Conservation (phyloP, 495 filamentous ascomycete genomes). For the Echria macrotheca region DNA sequence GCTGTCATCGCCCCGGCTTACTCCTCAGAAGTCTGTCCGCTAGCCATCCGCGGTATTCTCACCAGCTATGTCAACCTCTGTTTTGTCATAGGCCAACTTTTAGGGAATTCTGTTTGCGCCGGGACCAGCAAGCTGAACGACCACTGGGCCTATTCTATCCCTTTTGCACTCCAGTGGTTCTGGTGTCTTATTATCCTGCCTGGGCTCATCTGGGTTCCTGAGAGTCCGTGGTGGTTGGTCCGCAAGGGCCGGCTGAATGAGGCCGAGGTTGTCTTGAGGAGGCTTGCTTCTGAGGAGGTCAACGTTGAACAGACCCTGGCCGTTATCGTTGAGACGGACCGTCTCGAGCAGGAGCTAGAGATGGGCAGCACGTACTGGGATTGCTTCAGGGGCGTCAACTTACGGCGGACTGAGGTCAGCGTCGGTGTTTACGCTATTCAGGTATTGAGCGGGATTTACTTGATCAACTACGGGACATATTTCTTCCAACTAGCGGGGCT, state of each 20-base stretch:
- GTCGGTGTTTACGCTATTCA: slow-evolving; percentile 48
- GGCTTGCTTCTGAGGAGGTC: slow-evolving; percentile 37
- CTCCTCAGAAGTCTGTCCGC: slow-evolving; percentile 57
- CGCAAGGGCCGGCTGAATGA: slow-evolving; percentile 49
- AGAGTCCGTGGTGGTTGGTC: slow-evolving; percentile 60
- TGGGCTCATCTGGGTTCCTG: slow-evolving; percentile 53
- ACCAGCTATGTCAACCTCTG: slow-evolving; percentile 60
- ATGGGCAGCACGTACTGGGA: slow-evolving; percentile 51
- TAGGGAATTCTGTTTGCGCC: slow-evolving; percentile 50
- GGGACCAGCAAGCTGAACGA: slow-evolving; percentile 37
- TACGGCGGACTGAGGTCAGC: slow-evolving; percentile 53
- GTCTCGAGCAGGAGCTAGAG: slow-evolving; percentile 54
- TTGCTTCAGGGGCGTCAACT: slow-evolving; percentile 50
- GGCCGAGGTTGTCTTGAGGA: slow-evolving; percentile 41
- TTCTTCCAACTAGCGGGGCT: slow-evolving; percentile 62
- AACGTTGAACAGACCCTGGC: slow-evolving; percentile 40
- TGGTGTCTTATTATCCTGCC: slow-evolving; percentile 57
- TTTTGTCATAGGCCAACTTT: slow-evolving; percentile 61
- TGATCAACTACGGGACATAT: slow-evolving; percentile 57
- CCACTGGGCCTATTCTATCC: slow-evolving; percentile 52
- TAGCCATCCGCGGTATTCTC: slow-evolving; percentile 50
- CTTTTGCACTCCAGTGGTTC: slow-evolving; percentile 61
- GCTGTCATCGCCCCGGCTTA: slow-evolving; percentile 56
- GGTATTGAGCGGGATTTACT: slow-evolving; percentile 43
- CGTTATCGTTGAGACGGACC: slow-evolving; percentile 58